Evolutionary conservation across 495 filamentous ascomycete genomes (phyloP), one percentile per base, ranked within the genome.

Genomic region (Penicillium nucicola): DNA sequence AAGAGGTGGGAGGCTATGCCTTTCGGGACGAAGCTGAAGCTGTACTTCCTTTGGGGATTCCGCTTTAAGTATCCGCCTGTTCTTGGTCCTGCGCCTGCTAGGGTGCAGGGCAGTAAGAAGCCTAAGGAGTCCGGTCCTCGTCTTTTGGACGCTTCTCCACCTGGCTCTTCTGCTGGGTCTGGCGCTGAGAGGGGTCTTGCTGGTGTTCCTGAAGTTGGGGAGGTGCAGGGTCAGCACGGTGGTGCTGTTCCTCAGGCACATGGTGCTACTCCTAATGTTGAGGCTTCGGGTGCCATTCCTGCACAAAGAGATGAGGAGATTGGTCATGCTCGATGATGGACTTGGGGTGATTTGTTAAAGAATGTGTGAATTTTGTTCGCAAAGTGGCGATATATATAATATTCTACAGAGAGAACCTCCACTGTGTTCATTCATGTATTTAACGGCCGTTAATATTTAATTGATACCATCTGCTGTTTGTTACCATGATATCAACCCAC

Each of bases 31-130:
- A 69, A 71, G 44, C 60, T 78, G 17, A 59, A 60, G 42, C 60
- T 76, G n/a, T 82, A 74, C 68, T 68, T 75, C 43, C 61, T 69
- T 35, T 77, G 72, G 68, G 78, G 77, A 0, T 80, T 82, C 63
- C 56, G 72, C 2, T 74, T 68, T 52, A 56, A 65, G 31, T 82
- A 82, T 55, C 78, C 69, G 23, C 44, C 58, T 19, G 56, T 70
- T 15, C 57, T 72, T 13, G 69, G 69, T 6, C 62, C 64, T 0
- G 62, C 67, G 0, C 68, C 68, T 12, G 45, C 63, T 6, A 48
- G 52, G 5, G 69, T 66, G 1, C 49, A 54, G 49, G 44, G 47
- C 12, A 64, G 52, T 33, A 68, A 68, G 52, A 35, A 48, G 31
- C 64, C 66, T 3, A 61, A 54, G 10, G 42, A 64, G 13, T 54